Conservation (phyloP, 2,329 filamentous ascomycete genomes). For the Trichoderma sp. region DNA sequence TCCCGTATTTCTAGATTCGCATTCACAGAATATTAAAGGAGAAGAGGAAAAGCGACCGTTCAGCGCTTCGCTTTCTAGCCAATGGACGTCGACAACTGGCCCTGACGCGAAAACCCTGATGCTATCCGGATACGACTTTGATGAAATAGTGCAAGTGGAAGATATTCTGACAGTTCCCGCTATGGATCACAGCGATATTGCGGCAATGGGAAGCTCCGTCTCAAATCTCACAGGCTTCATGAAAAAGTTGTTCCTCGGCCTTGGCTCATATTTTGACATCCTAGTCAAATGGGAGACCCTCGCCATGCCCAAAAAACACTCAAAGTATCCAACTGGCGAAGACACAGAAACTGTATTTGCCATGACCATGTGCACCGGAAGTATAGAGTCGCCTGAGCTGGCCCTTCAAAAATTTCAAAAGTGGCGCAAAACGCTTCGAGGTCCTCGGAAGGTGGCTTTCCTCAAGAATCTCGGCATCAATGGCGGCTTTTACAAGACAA, state of each 20-base stretch:
- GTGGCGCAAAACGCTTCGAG: slow-evolving; percentile 8
- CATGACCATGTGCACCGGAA: slow-evolving; percentile 18
- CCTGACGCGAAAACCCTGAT: not conserved
- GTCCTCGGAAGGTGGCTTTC: slow-evolving; percentile 15
- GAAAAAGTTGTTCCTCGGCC: not conserved
- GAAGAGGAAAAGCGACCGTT: slow-evolving; percentile 1
- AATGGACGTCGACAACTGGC: not conserved
- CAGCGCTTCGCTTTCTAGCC: not conserved
- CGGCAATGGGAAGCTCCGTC: not conserved
- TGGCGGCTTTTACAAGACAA: slow-evolving; percentile 11
- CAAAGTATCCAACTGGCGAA: slow-evolving; percentile 16
- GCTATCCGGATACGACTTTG: slow-evolving; percentile 18
- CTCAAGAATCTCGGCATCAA: slow-evolving; percentile 6
- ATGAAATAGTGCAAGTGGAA: slow-evolving; percentile 9
- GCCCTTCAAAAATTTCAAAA: not conserved
- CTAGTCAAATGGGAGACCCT: slow-evolving; percentile 17
- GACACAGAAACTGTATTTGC: slow-evolving; percentile 18
- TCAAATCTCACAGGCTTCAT: not conserved
- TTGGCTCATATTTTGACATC: slow-evolving; percentile 20
- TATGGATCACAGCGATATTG: not conserved
- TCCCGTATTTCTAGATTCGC: not conserved
- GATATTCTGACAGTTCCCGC: slow-evolving; percentile 9
- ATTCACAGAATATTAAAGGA: not conserved
- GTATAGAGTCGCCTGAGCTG: not conserved
- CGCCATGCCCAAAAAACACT: not conserved